These are phyloP conservation scores for Nicotiana tomentosiformis DNA, from an alignment of 257 asterid genomes.

Conservation along the genomic window DNA sequence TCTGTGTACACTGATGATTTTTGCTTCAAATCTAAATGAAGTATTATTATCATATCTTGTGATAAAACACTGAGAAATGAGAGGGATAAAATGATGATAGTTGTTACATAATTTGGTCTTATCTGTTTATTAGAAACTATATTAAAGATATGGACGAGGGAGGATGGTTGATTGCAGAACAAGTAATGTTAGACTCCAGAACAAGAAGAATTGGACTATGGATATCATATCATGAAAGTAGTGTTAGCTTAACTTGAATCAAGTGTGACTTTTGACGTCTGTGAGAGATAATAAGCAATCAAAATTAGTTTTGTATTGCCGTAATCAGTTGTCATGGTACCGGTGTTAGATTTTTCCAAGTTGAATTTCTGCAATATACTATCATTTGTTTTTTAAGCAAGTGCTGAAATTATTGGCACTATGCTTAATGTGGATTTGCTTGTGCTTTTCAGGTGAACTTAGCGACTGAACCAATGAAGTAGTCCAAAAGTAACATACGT, in stretches of 20 bases:
- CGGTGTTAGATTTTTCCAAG: neutral
- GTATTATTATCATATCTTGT: neutral
- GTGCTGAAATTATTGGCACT: neutral
- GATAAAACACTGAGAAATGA: neutral
- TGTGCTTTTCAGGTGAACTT: neutral
- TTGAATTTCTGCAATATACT: neutral
- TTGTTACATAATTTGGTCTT: neutral
- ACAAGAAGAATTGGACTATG: neutral
- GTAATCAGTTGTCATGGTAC: neutral
- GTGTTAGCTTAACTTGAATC: neutral
- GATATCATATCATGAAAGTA: neutral
- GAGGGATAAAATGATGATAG: neutral
- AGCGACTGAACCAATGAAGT: neutral
- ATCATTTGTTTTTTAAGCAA: neutral
- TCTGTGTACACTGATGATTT: neutral
- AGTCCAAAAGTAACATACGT: neutral
- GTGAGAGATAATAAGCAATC: neutral
- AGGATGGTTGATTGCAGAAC: no score
- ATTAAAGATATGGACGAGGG: neutral
- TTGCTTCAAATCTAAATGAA: neutral
- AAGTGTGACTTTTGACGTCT: neutral
- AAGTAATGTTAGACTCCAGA: neutral
- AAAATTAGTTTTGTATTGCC: neutral
- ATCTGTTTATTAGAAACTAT: neutral
- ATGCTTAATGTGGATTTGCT: neutral